Percentiles rank a stretch among this genome's conserved stretches.
phyloP scores from a whole-genome alignment of 225 moss, liverwort and hornwort genomes.

The Bryum argenteum region DNA sequence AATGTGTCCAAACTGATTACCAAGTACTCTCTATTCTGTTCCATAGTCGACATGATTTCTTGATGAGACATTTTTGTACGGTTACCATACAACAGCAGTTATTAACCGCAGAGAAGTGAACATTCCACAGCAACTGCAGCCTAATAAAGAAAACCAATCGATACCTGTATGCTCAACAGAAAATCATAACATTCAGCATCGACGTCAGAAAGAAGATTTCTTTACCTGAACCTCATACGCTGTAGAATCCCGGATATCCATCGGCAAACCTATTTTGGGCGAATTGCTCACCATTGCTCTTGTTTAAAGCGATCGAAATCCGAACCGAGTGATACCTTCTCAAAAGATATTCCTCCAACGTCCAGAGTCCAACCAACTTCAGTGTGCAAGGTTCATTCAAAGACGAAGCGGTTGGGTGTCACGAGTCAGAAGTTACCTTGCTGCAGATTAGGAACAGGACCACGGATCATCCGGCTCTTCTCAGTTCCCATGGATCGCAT shows the following conservation, averaged over 20 bases:
- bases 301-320: background rate
- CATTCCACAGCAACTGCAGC: background rate
- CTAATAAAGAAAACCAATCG: slow-evolving; percentile 1
- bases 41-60: background rate
- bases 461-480: background rate
- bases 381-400: background rate
- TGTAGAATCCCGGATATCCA: slow-evolving; percentile 22
- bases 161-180: background rate
- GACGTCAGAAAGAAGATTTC: background rate
- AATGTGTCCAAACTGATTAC: background rate
- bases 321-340: background rate
- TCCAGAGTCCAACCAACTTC: background rate
- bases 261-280: slow-evolving; percentile 9
- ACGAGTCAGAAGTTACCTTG: background rate
- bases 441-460: background rate
- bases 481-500: background rate
- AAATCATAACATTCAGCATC: background rate
- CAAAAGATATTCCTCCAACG: background rate
- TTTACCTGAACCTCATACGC: slow-evolving; percentile 25
- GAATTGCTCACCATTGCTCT: slow-evolving; percentile 9
- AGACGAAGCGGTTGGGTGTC: slow-evolving; percentile 5
- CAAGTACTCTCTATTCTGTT: background rate
- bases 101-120: background rate
- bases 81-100: background rate
- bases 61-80: background rate